Conservation (phyloP, 2,329 filamentous ascomycete species). For the Fusarium bactridioides region DNA sequence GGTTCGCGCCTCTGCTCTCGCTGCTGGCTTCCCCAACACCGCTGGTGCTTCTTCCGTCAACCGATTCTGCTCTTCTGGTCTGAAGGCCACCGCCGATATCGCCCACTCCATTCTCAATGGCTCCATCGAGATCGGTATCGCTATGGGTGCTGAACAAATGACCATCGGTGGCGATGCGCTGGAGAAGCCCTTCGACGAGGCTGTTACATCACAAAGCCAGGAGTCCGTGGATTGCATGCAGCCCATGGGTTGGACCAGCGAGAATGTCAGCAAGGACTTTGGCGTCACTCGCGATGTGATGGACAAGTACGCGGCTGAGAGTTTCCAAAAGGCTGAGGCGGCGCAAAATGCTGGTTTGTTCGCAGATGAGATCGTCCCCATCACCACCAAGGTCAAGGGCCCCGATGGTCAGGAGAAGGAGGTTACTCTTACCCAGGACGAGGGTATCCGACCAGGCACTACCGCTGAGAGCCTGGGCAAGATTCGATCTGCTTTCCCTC, state of each 20-base stretch:
- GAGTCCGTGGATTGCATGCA: slow-evolving; percentile 87
- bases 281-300: slow-evolving; percentile 80
- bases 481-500: slow-evolving; percentile 88
- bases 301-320: slow-evolving; percentile 87
- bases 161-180: slow-evolving; percentile 74
- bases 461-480: slow-evolving; percentile 84
- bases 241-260: slow-evolving; percentile 97
- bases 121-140: slow-evolving; percentile 86
- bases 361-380: slow-evolving; percentile 92
- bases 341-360: slow-evolving; percentile 93
- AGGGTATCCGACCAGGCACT: slow-evolving; percentile 90
- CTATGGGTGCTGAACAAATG: slow-evolving; percentile 91
- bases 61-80: slow-evolving; percentile 96
- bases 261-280: slow-evolving; percentile 95
- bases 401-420: slow-evolving; percentile 81
- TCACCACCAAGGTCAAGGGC: slow-evolving; percentile 82
- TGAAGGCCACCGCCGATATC: slow-evolving; percentile 95
- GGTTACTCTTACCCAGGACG: slow-evolving; percentile 83
- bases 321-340: slow-evolving; percentile 84
- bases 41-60: slow-evolving; percentile 83
- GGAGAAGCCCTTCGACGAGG: slow-evolving; percentile 77
- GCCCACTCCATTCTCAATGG: slow-evolving; percentile 84
- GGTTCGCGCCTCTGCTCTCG: slow-evolving; percentile 84
- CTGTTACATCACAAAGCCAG: slow-evolving; percentile 74
- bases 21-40: slow-evolving; percentile 94